Base-by-base conservation (phyloP, 2,329 filamentous ascomycete species). In the Grosmannia huntii region DNA sequence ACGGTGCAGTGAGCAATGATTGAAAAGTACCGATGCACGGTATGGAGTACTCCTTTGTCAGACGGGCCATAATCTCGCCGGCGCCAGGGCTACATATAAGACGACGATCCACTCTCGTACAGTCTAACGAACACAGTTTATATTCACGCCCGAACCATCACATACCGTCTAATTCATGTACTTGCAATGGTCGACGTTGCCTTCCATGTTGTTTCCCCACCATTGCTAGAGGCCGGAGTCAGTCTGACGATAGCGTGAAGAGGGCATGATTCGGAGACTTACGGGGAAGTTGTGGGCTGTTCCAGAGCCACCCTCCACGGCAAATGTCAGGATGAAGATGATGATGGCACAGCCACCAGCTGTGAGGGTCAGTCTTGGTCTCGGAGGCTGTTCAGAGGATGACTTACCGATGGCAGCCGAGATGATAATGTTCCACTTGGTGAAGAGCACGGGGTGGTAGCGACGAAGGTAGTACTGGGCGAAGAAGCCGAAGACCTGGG, bases 151-250 rank as follows among this genome's bases (percentile, higher is more conserved):
- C 33, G 12, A 11, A 36, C 5, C 9, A 36, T 36, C 33, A 36
- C 33, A 11, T 36, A 10, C 33, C 33, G 33, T 23, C 46, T 49
- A 49, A 14, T 49, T 49, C 46, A 49, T 49, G 19, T 49, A 49
- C 87, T 31, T 48, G 12, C 87, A 91, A 68, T 90, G 86, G 69
- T 90, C 87, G 68, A 90, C 81, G 67, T 91, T 87, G 46, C 87
- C 87, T 68, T 90, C 85, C 0, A 78, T 79, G 0, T 82, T 83
- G 62, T 81, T 78, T 57, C 85, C 85, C 74, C 83, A 89, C 60
- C 86, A 88, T 38, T 83, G 86, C 53, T 51, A 9, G 25, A 21
- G 14, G 46, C 21, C 21, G 7, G 2, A 9, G 46, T 49, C 28
- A 28, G 49, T 14, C 5, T 14, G 16, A 16, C 2, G 14, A 7